These are phyloP conservation scores for Clarireedia hainanense DNA, from an alignment of 2,329 filamentous ascomycete species.

Conservation along the genomic window DNA sequence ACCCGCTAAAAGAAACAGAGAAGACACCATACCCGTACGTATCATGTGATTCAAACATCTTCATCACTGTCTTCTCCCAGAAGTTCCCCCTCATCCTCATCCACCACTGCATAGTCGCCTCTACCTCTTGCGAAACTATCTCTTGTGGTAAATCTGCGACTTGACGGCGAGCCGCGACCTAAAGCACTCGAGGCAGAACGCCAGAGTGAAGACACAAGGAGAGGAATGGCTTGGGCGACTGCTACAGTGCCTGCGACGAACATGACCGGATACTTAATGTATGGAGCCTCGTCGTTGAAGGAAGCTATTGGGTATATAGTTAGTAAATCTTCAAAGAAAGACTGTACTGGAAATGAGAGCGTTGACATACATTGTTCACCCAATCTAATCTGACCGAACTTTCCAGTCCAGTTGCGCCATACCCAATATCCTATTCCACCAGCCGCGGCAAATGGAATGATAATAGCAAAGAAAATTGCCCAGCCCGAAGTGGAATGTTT, in stretches of 20 bases:
- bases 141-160: slow-evolving; percentile 67
- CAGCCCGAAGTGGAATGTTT: slow-evolving; percentile 64
- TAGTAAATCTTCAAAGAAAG: slow-evolving; percentile 11
- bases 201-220: slow-evolving; percentile 68
- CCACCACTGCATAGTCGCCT: slow-evolving; percentile 81
- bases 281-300: slow-evolving; percentile 65
- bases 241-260: slow-evolving; percentile 58
- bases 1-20: background rate
- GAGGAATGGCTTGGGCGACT: slow-evolving; percentile 54
- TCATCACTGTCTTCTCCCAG: slow-evolving; percentile 91
- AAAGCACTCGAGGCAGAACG: slow-evolving; percentile 48
- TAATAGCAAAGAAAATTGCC: slow-evolving; percentile 77
- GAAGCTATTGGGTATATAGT: slow-evolving; percentile 21
- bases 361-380: slow-evolving; percentile 54
- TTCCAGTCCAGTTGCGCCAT: slow-evolving; percentile 76
- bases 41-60: slow-evolving; percentile 47
- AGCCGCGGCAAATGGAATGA: slow-evolving; percentile 66
- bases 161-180: slow-evolving; percentile 36
- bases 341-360: background rate
- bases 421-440: slow-evolving; percentile 73
- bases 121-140: slow-evolving; percentile 81
- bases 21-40: background rate
- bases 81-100: slow-evolving; percentile 90
- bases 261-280: slow-evolving; percentile 77
- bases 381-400: slow-evolving; percentile 86